Evolutionary conservation across 345 rosid species (phyloP).

Genomic region (Triadica sebifera): DNA sequence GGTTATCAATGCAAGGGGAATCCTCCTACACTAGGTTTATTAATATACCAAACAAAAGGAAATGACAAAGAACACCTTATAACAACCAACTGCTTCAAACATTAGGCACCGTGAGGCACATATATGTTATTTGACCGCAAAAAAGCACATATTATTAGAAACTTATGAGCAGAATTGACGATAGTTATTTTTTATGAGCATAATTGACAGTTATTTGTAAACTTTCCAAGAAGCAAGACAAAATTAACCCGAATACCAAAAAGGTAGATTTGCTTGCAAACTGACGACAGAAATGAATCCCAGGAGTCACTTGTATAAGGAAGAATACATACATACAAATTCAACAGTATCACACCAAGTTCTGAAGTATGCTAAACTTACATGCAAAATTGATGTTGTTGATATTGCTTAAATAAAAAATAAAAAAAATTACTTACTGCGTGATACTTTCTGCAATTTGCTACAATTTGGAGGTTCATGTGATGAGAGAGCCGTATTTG

Average conservation of each 20-base stretch:
- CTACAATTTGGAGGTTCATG: constrained; percentile 28
- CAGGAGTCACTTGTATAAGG: background rate
- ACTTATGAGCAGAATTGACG: no score
- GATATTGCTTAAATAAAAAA: constrained; percentile 12
- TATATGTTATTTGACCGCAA: background rate
- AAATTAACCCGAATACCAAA: background rate
- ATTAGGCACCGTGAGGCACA: background rate
- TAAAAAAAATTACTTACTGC: constrained; percentile 32
- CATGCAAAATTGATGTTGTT: constrained; percentile 12
- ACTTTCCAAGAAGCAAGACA: background rate
- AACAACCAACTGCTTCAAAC: background rate
- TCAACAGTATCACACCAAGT: background rate
- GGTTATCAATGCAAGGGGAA: background rate
- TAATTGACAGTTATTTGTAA: background rate
- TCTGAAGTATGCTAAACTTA: constrained; percentile 9
- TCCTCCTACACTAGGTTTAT: background rate
- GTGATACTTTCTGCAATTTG: background rate
- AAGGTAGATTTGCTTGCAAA: background rate
- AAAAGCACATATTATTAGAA: no score
- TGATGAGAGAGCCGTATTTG: background rate
- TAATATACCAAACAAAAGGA: background rate
- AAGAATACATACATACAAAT: background rate
- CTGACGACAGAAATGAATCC: background rate
- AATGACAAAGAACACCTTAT: background rate
- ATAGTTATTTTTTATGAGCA: no score